phyloP scores from a whole-genome alignment of 805 yeast species.

The Barnettozyma pratensis region DNA sequence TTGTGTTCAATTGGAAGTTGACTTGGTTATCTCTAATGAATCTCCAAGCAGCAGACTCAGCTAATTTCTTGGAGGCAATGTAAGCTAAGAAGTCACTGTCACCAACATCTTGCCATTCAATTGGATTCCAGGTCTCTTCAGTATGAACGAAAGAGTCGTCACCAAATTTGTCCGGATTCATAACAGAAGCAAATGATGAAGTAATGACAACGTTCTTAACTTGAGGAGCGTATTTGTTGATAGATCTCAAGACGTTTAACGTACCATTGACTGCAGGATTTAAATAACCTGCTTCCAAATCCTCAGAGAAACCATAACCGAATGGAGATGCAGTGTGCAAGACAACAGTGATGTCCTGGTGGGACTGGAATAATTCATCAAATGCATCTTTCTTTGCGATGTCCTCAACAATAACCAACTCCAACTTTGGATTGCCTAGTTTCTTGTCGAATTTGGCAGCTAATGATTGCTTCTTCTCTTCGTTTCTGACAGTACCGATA shows the following conservation, averaged over 20 bases:
- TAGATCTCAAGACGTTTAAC: constrained; percentile 40
- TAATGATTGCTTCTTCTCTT: constrained; percentile 28
- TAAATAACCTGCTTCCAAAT: constrained; percentile 39
- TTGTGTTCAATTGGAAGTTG: constrained; percentile 35
- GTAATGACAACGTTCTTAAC: constrained; percentile 45
- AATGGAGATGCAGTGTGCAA: constrained; percentile 60
- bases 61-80: constrained; percentile 50
- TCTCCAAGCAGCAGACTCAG: constrained; percentile 58
- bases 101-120: constrained; percentile 40
- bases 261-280: constrained; percentile 53
- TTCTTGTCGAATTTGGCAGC: constrained; percentile 17
- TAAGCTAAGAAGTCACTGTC: constrained; percentile 35
- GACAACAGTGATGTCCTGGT: constrained; percentile 45
- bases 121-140: constrained; percentile 45
- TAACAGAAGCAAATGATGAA: constrained; percentile 43
- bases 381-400: constrained; percentile 37
- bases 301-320: constrained; percentile 33
- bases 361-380: constrained; percentile 36
- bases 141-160: constrained; percentile 29
- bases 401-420: constrained; percentile 40
- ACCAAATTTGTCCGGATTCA: constrained; percentile 26
- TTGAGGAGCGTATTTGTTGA: constrained; percentile 31
- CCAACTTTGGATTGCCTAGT: constrained; percentile 27
- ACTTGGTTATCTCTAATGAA: constrained; percentile 27
- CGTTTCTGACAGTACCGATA: constrained; percentile 38